Base-by-base conservation (phyloP, 2,329 filamentous ascomycete species). In the Fusarium subglutinans region DNA sequence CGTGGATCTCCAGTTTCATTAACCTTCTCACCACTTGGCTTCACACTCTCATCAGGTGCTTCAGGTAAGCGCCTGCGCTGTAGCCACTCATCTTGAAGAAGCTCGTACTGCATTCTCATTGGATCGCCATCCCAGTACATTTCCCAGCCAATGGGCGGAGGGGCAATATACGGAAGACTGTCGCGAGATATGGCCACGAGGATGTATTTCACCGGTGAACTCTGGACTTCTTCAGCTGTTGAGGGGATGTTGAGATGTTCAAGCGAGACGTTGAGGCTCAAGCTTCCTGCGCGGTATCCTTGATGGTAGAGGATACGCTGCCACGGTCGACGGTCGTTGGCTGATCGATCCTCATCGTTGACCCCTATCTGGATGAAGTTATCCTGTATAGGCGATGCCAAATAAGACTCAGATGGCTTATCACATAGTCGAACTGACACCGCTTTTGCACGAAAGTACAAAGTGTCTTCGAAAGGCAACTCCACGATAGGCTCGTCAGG, bases 261-360 rank as follows among this genome's bases (percentile, higher is more conserved):
- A 10, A 66, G 40, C 1, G 68, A 26, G 4, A 72, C 70, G 24
- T 24, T 24, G 24, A 24, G 24, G 24, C 24, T 24, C 24, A 24
- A 24, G 24, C 57, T 24, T 22, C 69, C 69, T 0, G 61, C 66
- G 0, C 69, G 69, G 11, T 71, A 71, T 7, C 69, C 69, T 17
- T 71, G 69, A 33, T 71, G 66, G 22, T 70, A 71, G 11, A 71
- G 40, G 12, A 71, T 66, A 11, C 48, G 61, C 18, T 71, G 69
- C 69, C 69, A 70, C 1, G 66, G 48, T 4, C 43, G 47, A 9
- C 69, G 55, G 3, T 38, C 9, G 11, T 70, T 71, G 7, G 66
- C 37, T 11, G 66, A 71, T 4, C 61, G 28, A 7, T 70, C 66
- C 15, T 70, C 66, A 10, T 70, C 66, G 8, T 58, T 62, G 13